Evolutionary conservation across 202 grass and related monocot species (phyloP), one percentile per base, ranked within the genome.

Genomic region (Setaria italica): DNA sequence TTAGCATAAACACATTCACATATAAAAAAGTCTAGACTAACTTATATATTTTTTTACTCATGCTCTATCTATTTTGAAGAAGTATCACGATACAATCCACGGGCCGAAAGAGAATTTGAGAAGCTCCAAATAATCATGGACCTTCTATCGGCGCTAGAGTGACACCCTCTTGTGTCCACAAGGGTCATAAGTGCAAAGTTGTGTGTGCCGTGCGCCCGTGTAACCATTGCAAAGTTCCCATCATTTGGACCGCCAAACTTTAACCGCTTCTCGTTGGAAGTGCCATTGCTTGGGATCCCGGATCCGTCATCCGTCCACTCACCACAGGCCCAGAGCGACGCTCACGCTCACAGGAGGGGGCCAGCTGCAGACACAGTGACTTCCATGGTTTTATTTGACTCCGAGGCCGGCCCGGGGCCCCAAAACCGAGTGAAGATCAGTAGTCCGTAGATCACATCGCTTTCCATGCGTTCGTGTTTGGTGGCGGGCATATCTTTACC

Each of bases 391-490:
- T 15, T 35, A 50, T 20, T 32, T 29, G 72, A 70, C 72, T 54
- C 39, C 30, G 19, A 68, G 51, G 55, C 55, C 20, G 55, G 55
- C 19, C 21, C 20, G 25, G 9, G 16, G 42, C 42, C 67, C 14
- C 9, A 55, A 50, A 84, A 57, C 67, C 81, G 2, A 2, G 66
- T 12, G 74, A 67, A 17, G 74, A 67, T 37, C 35, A 37, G 35
- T 41, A 5, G 39, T 25, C 0, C 25, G 25, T 25, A 17, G 46
- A 41, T 8, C 12, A 70, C 72, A 88, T 84, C 25, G 76, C 6
- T 67, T 51, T 16, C 67, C 87, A 80, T 84, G 87, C 72, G 66
- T 21, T 42, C 41, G 48, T 16, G 48, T 60, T 59, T 7, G 76
- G 59, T 70, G 58, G 10, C 42, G 72, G 60, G 51, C 69, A 68